These are phyloP conservation scores for Fusarium siculi DNA, from an alignment of 2,329 filamentous ascomycete genomes.

Conservation along the genomic window DNA sequence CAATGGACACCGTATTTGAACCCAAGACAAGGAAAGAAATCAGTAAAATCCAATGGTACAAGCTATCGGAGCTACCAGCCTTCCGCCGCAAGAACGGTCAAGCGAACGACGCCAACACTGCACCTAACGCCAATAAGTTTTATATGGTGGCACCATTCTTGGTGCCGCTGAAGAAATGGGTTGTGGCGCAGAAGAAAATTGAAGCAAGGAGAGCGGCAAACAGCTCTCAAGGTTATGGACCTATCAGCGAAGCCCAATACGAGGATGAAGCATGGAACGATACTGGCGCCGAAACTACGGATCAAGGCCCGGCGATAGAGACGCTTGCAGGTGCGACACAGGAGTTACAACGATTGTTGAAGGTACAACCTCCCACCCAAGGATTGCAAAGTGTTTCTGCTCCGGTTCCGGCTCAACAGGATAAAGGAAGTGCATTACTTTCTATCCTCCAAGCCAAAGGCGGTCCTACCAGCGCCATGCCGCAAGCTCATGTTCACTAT, in stretches of 20 bases:
- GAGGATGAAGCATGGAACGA: constrained; percentile 69
- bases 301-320: constrained; percentile 54
- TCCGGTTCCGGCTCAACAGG: constrained; percentile 45
- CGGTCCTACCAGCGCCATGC: constrained; percentile 17
- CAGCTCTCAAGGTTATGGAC: constrained; percentile 54
- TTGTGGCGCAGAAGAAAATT: constrained; percentile 82
- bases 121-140: constrained; percentile 82
- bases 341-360: constrained; percentile 65
- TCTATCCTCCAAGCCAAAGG: constrained; percentile 61
- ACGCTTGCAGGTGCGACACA: constrained; percentile 62
- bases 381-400: constrained; percentile 53
- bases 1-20: constrained; percentile 87
- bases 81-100: constrained; percentile 75
- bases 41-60: constrained; percentile 96
- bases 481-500: constrained; percentile 41
- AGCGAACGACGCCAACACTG: constrained; percentile 63
- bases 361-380: constrained; percentile 64
- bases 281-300: constrained; percentile 44
- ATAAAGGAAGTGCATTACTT: constrained; percentile 63
- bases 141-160: constrained; percentile 98
- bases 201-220: constrained; percentile 63
- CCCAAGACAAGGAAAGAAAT: constrained; percentile 96
- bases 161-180: constrained; percentile 87
- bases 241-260: constrained; percentile 65
- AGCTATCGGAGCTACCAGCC: constrained; percentile 85